phyloP scores from a whole-genome alignment of 768 basidiomycete species.

The Panus rudis region DNA sequence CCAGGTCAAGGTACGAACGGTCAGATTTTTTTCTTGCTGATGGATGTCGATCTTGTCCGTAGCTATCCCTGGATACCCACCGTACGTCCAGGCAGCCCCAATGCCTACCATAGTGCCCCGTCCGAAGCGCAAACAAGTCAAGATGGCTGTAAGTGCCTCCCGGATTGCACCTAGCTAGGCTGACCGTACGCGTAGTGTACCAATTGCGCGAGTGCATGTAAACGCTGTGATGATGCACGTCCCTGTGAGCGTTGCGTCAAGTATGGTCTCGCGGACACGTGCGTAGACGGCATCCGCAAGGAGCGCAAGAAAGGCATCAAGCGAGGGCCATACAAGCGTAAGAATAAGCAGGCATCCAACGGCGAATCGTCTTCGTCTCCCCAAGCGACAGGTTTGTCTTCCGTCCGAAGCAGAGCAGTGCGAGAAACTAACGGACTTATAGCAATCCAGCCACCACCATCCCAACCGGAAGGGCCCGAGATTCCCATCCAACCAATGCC shows the following conservation, averaged over 20 bases:
- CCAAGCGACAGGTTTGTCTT: too few relatives aligned
- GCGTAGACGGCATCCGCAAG: slow-evolving; percentile 54
- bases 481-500: too few relatives aligned
- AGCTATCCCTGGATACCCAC: slow-evolving; percentile 16
- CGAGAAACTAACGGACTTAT: too few relatives aligned
- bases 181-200: slow-evolving; percentile 34
- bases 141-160: slow-evolving; percentile 43
- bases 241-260: slow-evolving; percentile 61
- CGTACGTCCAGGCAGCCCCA: slow-evolving; percentile 19
- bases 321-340: slow-evolving; percentile 52
- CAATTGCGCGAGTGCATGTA: slow-evolving; percentile 51
- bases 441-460: too few relatives aligned
- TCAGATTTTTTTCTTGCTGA: slow-evolving; percentile 2
- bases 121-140: slow-evolving; percentile 48
- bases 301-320: slow-evolving; percentile 58
- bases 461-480: too few relatives aligned
- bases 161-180: slow-evolving; percentile 5
- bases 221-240: slow-evolving; percentile 50
- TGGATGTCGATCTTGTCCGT: background rate
- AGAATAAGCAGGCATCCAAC: slow-evolving; percentile 27
- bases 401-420: too few relatives aligned
- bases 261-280: slow-evolving; percentile 51
- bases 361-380: too few relatives aligned
- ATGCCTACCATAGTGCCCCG: slow-evolving; percentile 21
- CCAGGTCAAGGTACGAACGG: slow-evolving; percentile 28